Percentiles rank a stretch among this genome's conserved stretches.
phyloP scores from a whole-genome alignment of 73 alveolate species.

The Paramecium sonneborni region DNA sequence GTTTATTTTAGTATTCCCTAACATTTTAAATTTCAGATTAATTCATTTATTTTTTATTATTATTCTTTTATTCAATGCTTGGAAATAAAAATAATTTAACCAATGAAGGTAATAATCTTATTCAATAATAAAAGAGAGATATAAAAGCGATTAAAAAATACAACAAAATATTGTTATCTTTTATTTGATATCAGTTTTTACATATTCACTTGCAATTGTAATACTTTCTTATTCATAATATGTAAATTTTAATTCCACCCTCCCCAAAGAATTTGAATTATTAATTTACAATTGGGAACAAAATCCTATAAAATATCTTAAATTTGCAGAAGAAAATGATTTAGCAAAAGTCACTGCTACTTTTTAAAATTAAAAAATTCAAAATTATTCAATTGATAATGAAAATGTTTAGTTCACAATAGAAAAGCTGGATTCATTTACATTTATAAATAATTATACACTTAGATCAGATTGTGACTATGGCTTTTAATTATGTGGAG shows the following conservation, averaged over 20 bases:
- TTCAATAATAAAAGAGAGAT: not conserved
- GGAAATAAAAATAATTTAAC: not conserved
- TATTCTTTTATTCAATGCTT: too few species aligned
- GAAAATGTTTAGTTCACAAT: not conserved
- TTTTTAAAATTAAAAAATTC: not conserved
- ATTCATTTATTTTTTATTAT: too few species aligned
- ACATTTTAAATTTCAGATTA: too few species aligned
- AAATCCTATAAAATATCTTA: not conserved
- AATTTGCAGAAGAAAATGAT: not conserved
- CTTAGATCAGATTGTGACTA: not conserved
- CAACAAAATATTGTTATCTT: not conserved
- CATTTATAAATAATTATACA: not conserved
- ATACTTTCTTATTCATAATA: not conserved
- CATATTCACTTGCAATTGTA: constrained; percentile 37
- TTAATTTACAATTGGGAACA: constrained; percentile 18
- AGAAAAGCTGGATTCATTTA: not conserved
- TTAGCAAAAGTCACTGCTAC: not conserved
- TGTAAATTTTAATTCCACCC: not conserved
- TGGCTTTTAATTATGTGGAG: not conserved
- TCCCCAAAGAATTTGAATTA: not conserved
- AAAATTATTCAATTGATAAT: not conserved
- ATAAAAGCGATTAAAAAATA: not conserved
- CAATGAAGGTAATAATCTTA: not conserved
- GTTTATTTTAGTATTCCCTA: too few species aligned
- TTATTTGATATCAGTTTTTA: not conserved